A percentile compares a stretch with the other conserved stretches of the same genome.
phyloP scores from a whole-genome alignment of 176 grass and related monocot genomes.

The Thinopyrum elongatum region DNA sequence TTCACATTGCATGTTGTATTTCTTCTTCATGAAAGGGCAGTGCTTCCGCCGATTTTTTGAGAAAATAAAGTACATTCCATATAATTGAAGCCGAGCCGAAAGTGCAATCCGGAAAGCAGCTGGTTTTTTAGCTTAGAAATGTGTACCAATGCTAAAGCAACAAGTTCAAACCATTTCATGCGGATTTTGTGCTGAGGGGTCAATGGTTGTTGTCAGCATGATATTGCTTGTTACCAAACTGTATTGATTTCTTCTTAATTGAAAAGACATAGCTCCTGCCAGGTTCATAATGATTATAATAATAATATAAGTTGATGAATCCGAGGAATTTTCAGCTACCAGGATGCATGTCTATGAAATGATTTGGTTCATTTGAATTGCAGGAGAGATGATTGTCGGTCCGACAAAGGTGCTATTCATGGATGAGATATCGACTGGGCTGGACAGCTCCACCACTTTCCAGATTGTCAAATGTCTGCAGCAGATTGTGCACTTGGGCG shows the following conservation, averaged over 20 bases:
- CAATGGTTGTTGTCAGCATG: not conserved
- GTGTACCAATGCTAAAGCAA: not conserved
- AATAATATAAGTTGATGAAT: not conserved
- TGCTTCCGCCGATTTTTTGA: not conserved
- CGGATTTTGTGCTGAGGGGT: not conserved
- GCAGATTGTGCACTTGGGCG: constrained; percentile 95
- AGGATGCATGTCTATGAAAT: not conserved
- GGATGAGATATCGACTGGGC: constrained; percentile 97
- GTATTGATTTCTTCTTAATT: not conserved
- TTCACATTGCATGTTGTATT: not conserved
- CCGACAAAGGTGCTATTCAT: constrained; percentile 96
- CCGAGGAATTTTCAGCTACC: not conserved
- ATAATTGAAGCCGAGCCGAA: not conserved
- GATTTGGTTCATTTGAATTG: constrained; percentile 10
- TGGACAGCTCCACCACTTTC: constrained; percentile 96
- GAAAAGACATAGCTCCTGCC: not conserved
- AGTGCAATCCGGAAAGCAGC: not conserved
- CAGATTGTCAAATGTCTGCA: constrained; percentile 97
- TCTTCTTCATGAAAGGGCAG: not conserved
- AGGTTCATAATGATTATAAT: not conserved
- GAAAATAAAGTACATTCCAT: not conserved
- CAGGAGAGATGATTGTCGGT: constrained; percentile 98
- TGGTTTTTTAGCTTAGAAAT: not conserved
- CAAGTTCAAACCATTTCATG: not conserved
- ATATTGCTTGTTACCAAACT: not conserved